Percentiles rank a stretch among this genome's conserved stretches.
phyloP scores from a whole-genome alignment of 106 monocot species.

The Hemerocallis citrina region DNA sequence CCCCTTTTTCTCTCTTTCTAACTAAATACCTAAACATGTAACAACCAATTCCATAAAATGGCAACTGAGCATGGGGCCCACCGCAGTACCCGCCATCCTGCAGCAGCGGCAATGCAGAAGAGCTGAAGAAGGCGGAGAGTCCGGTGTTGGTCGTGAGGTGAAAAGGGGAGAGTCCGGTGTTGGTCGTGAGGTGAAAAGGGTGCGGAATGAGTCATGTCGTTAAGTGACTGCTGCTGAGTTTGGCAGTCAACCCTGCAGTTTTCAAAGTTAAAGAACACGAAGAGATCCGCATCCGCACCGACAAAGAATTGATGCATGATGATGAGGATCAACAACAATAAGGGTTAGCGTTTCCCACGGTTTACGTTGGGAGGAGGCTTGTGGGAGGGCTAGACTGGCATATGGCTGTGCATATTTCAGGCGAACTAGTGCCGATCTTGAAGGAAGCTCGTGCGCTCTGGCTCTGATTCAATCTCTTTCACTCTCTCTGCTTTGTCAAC shows the following conservation, averaged over 20 bases:
- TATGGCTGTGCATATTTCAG: conserved; percentile 76
- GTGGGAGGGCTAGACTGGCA: conserved; percentile 59
- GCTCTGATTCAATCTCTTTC: conserved; percentile 28
- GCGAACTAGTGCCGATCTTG: conserved; percentile 67
- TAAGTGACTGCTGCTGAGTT: conserved; percentile 50
- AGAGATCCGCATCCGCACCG: neutral
- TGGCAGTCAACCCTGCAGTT: conserved; percentile 63
- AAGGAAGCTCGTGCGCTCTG: conserved; percentile 81
- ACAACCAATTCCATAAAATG: neutral
- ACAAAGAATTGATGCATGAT: neutral
- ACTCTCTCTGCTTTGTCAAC: neutral
- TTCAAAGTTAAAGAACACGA: conserved; percentile 46
- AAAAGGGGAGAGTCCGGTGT: conserved; percentile 47
- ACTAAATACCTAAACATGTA: neutral
- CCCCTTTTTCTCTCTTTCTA: neutral
- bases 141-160: conserved; percentile 71
- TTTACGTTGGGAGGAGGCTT: conserved; percentile 63
- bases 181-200: conserved; percentile 56
- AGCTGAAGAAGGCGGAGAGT: conserved; percentile 29
- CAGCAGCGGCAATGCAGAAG: neutral
- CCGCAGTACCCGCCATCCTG: neutral
- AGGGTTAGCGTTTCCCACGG: conserved; percentile 32
- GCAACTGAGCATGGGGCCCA: neutral
- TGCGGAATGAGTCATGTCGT: conserved; percentile 79
- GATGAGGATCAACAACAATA: neutral